Conservation (phyloP, 1,139 yeast species). For the Debaryomyces psychrophilus region DNA sequence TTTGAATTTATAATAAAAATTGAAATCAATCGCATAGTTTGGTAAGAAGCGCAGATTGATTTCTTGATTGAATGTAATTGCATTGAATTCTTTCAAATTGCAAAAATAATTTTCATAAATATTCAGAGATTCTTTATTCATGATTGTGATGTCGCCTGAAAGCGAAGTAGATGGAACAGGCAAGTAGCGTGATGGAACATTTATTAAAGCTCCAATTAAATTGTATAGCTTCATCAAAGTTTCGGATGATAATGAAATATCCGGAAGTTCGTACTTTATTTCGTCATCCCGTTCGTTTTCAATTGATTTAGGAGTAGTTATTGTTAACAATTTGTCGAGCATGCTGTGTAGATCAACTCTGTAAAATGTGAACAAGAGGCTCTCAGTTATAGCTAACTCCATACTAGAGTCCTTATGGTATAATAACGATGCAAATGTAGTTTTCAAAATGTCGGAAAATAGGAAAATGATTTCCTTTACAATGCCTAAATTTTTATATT, state of each 20-base stretch:
- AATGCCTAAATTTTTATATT: slow-evolving; percentile 23
- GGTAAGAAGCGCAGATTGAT: slow-evolving; percentile 29
- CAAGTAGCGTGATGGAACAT: slow-evolving; percentile 25
- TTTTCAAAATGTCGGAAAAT: slow-evolving; percentile 29
- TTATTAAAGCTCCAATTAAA: slow-evolving; percentile 30
- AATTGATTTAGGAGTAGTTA: slow-evolving; percentile 25
- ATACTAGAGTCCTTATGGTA: slow-evolving; percentile 18
- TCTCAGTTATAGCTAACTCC: slow-evolving; percentile 23
- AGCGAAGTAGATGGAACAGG: slow-evolving; percentile 22
- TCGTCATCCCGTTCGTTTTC: slow-evolving; percentile 10
- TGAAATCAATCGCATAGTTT: slow-evolving; percentile 31
- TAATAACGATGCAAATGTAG: slow-evolving; percentile 21
- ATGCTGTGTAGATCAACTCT: slow-evolving; percentile 28
- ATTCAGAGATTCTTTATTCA: slow-evolving; percentile 25
- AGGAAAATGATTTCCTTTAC: slow-evolving; percentile 33
- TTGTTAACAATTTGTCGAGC: slow-evolving; percentile 26
- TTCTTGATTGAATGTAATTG: slow-evolving; percentile 17
- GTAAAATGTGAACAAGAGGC: slow-evolving; percentile 25
- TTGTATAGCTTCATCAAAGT: slow-evolving; percentile 30
- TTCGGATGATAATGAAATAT: slow-evolving; percentile 33
- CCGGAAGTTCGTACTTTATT: slow-evolving; percentile 18
- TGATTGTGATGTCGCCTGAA: slow-evolving; percentile 33
- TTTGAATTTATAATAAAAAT: slow-evolving; percentile 31
- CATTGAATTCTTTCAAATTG: slow-evolving; percentile 18
- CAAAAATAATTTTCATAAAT: slow-evolving; percentile 22